phyloP scores from a whole-genome alignment of 176 grass and related monocot genomes.

The Miscanthus lutarioriparius region DNA sequence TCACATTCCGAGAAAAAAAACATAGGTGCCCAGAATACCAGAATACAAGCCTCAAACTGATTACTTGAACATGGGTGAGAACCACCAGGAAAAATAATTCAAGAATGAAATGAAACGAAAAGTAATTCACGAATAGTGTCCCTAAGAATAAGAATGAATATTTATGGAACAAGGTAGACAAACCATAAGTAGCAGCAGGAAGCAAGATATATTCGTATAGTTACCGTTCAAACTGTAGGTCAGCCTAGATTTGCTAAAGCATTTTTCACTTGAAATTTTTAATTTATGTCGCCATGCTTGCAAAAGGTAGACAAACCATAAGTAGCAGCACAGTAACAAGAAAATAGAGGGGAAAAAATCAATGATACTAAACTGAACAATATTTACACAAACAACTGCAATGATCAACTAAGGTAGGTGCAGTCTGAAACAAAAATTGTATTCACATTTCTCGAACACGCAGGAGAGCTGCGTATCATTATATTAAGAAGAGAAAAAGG shows the following conservation, averaged over 20 bases:
- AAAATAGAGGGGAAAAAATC: background rate
- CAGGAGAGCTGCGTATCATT: too few species aligned
- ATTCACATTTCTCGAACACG: background rate
- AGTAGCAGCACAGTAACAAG: background rate
- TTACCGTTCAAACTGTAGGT: background rate
- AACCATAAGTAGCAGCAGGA: too few species aligned
- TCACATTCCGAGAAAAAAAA: background rate
- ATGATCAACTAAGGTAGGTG: background rate
- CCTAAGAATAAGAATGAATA: background rate
- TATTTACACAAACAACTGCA: background rate
- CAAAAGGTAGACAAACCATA: background rate
- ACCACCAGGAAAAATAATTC: background rate
- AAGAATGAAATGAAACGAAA: background rate
- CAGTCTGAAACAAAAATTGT: background rate
- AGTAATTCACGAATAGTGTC: background rate
- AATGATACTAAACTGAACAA: background rate
- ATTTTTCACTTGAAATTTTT: background rate
- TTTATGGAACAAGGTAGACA: too few species aligned
- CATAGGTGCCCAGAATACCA: background rate
- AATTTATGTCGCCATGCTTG: background rate
- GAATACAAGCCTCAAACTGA: background rate
- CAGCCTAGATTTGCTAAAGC: background rate
- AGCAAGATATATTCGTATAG: background rate
- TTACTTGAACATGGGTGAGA: background rate
- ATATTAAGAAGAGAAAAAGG: too few species aligned